A percentile compares a stretch with the other conserved stretches of the same genome.
phyloP scores from a whole-genome alignment of 2,329 filamentous ascomycete genomes.

The Teratosphaeria zuluensis region DNA sequence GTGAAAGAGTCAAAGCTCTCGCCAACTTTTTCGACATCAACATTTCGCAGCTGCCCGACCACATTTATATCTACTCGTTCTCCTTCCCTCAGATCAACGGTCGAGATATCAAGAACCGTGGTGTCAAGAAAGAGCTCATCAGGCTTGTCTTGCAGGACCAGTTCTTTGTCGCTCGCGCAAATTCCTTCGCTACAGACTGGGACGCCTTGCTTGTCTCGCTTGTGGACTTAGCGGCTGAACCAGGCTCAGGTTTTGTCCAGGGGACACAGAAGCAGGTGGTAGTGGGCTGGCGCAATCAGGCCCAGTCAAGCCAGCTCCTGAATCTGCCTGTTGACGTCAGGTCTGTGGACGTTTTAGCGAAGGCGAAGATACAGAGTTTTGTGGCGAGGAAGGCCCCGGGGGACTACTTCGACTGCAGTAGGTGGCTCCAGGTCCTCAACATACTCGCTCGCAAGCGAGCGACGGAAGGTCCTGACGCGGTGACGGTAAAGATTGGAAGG shows the following conservation, averaged over 20 bases:
- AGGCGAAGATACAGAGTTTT: neutral
- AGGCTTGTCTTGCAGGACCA: neutral
- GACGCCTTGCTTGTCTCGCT: neutral
- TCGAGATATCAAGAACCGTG: neutral
- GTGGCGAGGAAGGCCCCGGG: neutral
- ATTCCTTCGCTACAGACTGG: neutral
- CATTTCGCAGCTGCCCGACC: neutral
- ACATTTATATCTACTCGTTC: neutral
- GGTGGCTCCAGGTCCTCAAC: neutral
- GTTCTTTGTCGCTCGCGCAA: neutral
- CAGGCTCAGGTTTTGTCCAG: neutral
- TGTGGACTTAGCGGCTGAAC: neutral
- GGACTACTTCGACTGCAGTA: neutral
- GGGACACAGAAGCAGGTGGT: neutral
- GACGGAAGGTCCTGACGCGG: neutral
- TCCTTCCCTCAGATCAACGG: neutral
- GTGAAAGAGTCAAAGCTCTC: neutral
- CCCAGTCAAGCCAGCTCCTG: neutral
- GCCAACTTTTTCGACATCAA: neutral
- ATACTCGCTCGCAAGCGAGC: neutral
- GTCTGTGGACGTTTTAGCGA: neutral
- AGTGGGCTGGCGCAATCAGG: neutral
- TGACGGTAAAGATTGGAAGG: neutral
- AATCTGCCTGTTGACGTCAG: neutral
- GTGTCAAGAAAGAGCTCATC: neutral